phyloP scores from a whole-genome alignment of 805 yeast genomes.

The Metschnikowia aberdeeniae region DNA sequence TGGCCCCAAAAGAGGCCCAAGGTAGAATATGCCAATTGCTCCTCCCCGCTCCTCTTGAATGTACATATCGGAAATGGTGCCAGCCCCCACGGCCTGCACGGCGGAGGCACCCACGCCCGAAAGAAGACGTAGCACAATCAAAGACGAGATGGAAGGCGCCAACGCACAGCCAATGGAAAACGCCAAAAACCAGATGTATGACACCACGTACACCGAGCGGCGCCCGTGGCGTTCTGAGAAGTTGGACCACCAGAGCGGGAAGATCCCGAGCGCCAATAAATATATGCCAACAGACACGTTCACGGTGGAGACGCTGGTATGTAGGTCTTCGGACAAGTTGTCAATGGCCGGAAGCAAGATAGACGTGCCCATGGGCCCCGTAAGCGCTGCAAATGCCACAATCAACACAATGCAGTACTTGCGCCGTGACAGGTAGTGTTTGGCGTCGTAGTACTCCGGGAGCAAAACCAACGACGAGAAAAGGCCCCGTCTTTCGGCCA shows the following conservation, averaged over 20 bases:
- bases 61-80: constrained; percentile 74
- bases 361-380: constrained; percentile 89
- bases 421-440: constrained; percentile 49
- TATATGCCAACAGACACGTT: constrained; percentile 81
- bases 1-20: constrained; percentile 82
- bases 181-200: constrained; percentile 58
- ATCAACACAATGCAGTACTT: constrained; percentile 57
- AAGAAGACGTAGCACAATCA: constrained; percentile 65
- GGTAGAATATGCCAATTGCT: constrained; percentile 74
- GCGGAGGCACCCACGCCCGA: constrained; percentile 77
- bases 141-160: constrained; percentile 53
- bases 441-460: constrained; percentile 73
- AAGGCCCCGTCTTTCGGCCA: constrained; percentile 53
- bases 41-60: constrained; percentile 65
- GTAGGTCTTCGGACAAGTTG: constrained; percentile 48
- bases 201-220: constrained; percentile 64
- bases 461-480: constrained; percentile 47
- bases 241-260: constrained; percentile 88
- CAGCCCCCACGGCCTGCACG: constrained; percentile 88
- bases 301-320: constrained; percentile 57
- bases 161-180: constrained; percentile 73
- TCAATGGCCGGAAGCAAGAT: constrained; percentile 76
- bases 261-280: constrained; percentile 65
- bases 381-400: constrained; percentile 68
- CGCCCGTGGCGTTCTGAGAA: constrained; percentile 74